Conservation (phyloP, 352 stramenopile genomes). For the Globisporangium parvum region DNA sequence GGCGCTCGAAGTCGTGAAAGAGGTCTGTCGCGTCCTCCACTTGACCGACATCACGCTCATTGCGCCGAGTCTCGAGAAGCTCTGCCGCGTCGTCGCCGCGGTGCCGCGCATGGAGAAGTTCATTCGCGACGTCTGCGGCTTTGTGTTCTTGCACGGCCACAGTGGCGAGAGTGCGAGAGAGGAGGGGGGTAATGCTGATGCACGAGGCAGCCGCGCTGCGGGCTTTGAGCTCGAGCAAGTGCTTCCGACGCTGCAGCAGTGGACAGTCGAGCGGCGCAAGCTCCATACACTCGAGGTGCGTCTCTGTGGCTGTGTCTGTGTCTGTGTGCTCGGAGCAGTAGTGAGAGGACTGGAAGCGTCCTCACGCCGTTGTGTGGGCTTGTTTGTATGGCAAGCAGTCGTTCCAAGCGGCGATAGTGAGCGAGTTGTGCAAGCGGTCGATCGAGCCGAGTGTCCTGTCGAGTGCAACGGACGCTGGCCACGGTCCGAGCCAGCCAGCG, state of each 20-base stretch:
- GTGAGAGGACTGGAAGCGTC: not conserved
- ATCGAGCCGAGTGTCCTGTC: slow-evolving; percentile 30
- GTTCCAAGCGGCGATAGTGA: slow-evolving; percentile 53
- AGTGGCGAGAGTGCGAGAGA: slow-evolving; percentile 18
- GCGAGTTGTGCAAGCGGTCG: slow-evolving; percentile 54
- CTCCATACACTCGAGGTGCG: slow-evolving; percentile 51
- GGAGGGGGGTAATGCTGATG: too few species aligned
- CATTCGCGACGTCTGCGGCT: slow-evolving; percentile 78
- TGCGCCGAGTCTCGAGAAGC: slow-evolving; percentile 66
- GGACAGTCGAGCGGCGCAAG: slow-evolving; percentile 48
- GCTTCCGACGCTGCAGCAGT: slow-evolving; percentile 63
- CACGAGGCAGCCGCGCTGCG: slow-evolving; percentile 10
- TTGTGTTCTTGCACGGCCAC: slow-evolving; percentile 46
- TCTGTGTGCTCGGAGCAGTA: not conserved
- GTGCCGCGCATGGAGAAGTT: slow-evolving; percentile 85
- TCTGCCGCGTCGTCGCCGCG: slow-evolving; percentile 71
- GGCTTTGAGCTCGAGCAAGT: slow-evolving; percentile 66
- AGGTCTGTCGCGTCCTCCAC: slow-evolving; percentile 76
- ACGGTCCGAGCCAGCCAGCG: slow-evolving; percentile 21
- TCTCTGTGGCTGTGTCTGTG: too few species aligned
- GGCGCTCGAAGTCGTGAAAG: slow-evolving; percentile 73
- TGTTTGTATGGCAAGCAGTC: slow-evolving; percentile 10
- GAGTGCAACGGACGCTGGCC: slow-evolving; percentile 9
- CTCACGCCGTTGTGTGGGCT: not conserved
- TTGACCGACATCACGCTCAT: slow-evolving; percentile 82